Evolutionary conservation across 75 land plant species (phyloP).

Genomic region (Selaginella tamariscina): DNA sequence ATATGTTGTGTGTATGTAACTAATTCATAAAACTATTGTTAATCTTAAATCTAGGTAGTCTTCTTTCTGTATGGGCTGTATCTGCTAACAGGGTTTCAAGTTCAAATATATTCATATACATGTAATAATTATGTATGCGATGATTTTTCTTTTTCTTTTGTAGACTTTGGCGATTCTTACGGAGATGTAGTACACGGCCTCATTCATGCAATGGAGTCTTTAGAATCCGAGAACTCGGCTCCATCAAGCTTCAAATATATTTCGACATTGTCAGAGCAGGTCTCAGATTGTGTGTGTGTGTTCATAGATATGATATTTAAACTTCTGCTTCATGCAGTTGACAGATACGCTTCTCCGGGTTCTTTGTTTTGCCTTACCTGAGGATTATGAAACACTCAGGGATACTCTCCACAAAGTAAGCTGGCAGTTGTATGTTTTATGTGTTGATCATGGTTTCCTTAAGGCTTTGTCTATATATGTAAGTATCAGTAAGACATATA

Average conservation of each 20-base stretch:
- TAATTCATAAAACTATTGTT: constrained; percentile 5
- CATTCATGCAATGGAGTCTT: constrained; percentile 50
- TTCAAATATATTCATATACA: background rate
- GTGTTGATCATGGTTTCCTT: no score
- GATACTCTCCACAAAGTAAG: constrained; percentile 64
- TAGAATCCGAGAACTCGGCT: constrained; percentile 29
- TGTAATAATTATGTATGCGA: background rate
- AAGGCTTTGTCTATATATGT: no score
- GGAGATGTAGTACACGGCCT: constrained; percentile 74
- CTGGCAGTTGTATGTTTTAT: no score
- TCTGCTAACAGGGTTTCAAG: background rate
- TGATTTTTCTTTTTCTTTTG: constrained; percentile 11
- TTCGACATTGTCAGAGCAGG: constrained; percentile 74
- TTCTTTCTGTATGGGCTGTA: background rate
- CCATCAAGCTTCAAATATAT: constrained; percentile 80
- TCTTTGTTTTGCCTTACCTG: constrained; percentile 43
- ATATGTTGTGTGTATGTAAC: background rate
- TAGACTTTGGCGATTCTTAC: constrained; percentile 83
- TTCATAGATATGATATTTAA: background rate
- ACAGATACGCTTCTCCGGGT: constrained; percentile 62
- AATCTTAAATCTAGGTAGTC: background rate
- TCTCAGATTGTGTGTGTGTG: constrained; percentile 14
- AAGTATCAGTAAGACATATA: no score
- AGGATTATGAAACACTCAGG: constrained; percentile 35
- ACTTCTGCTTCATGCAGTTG: constrained; percentile 31